These are phyloP conservation scores for Candida caryicola DNA, from an alignment of 805 yeast species.

Conservation along the genomic window DNA sequence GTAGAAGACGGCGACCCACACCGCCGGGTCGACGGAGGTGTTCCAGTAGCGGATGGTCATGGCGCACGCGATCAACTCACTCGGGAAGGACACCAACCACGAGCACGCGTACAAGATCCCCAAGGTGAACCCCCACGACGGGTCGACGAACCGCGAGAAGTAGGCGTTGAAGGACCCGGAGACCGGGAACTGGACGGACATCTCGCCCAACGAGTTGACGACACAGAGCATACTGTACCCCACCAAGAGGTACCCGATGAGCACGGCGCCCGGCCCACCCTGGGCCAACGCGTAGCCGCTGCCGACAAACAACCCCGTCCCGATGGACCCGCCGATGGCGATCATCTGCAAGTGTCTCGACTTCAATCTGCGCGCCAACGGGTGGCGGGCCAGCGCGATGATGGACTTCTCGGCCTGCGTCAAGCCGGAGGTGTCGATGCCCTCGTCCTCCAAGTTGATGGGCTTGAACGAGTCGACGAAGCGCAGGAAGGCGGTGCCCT, in stretches of 20 bases:
- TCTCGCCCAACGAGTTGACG: conserved; percentile 46
- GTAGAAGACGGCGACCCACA: conserved; percentile 37
- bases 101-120: conserved; percentile 44
- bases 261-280: conserved; percentile 31
- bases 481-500: conserved; percentile 16
- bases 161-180: conserved; percentile 52
- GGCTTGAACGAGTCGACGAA: conserved; percentile 39
- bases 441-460: conserved; percentile 32
- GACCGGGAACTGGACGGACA: conserved; percentile 52
- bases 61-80: conserved; percentile 33
- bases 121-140: conserved; percentile 54
- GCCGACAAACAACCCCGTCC: conserved; percentile 63
- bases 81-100: conserved; percentile 34
- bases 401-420: conserved; percentile 39
- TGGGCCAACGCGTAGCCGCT: conserved; percentile 39
- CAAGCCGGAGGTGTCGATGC: conserved; percentile 24
- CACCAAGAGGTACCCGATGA: conserved; percentile 25
- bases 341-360: conserved; percentile 64
- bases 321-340: conserved; percentile 83
- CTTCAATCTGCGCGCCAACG: conserved; percentile 39
- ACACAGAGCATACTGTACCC: conserved; percentile 23
- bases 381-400: conserved; percentile 42
- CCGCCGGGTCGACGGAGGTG: conserved; percentile 29
- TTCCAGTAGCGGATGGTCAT: conserved; percentile 38
- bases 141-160: conserved; percentile 53